A percentile compares a stretch with the other conserved stretches of the same genome.
phyloP scores from a whole-genome alignment of 2,329 filamentous ascomycete species.

The Shiraia sp. region DNA sequence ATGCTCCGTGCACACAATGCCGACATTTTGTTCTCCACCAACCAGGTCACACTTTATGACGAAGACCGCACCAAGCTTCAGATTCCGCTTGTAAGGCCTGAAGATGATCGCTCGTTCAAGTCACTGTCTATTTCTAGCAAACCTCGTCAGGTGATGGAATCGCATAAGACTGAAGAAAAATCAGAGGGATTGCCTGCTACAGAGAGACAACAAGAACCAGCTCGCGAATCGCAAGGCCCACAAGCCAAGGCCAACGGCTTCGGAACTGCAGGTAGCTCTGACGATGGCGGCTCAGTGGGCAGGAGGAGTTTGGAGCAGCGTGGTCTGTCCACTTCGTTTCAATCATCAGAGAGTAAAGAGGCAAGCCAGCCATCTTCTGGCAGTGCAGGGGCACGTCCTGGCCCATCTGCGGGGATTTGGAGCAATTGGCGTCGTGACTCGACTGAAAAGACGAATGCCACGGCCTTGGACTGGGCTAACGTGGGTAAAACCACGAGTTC shows the following conservation, averaged over 20 bases:
- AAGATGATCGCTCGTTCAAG: conserved; percentile 81
- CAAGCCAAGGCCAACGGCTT: conserved; percentile 17
- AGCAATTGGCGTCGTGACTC: conserved; percentile 54
- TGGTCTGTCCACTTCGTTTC: conserved; percentile 19
- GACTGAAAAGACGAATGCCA: conserved; percentile 32
- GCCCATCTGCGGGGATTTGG: conserved; percentile 50
- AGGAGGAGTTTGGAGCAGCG: conserved; percentile 39
- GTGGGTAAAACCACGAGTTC: conserved; percentile 59
- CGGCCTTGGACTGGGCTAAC: conserved; percentile 57
- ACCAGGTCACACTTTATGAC: conserved; percentile 84
- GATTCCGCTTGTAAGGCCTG: conserved; percentile 88
- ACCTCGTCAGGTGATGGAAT: conserved; percentile 4
- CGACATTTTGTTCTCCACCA: conserved; percentile 89
- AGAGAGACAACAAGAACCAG: too few relatives aligned
- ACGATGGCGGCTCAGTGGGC: conserved; percentile 33
- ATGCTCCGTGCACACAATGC: conserved; percentile 82
- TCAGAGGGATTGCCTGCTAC: neutral
- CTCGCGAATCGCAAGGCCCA: neutral
- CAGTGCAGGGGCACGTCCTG: conserved; percentile 29
- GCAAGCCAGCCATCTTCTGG: conserved; percentile 19
- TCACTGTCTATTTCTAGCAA: conserved; percentile 66
- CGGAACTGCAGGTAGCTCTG: conserved; percentile 22
- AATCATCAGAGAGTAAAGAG: conserved; percentile 27
- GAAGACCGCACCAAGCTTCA: conserved; percentile 85
- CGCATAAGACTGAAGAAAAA: conserved; percentile 6